Evolutionary conservation across 345 rosid species (phyloP).

Genomic region (Rhodamnia argentea): DNA sequence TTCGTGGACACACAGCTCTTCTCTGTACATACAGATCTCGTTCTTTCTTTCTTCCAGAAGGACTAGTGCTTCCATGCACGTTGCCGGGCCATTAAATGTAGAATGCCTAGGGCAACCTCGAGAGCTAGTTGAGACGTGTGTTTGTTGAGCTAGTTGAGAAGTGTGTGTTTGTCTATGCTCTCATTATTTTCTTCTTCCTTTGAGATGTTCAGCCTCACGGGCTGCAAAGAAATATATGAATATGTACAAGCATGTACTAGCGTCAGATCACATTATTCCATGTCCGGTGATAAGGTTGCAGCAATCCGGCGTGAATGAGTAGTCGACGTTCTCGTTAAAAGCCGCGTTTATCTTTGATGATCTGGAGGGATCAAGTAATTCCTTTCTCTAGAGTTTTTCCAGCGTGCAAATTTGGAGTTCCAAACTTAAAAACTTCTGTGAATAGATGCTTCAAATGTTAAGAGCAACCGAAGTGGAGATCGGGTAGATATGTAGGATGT

Average conservation of each 20-base stretch:
- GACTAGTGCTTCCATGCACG: conserved; percentile 27
- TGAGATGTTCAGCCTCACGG: background rate
- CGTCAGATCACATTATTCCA: background rate
- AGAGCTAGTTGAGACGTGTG: background rate
- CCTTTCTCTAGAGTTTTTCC: background rate
- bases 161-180: background rate
- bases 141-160: background rate
- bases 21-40: conserved; percentile 92
- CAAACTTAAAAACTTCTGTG: background rate
- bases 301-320: background rate
- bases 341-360: background rate
- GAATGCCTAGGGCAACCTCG: conserved; percentile 4
- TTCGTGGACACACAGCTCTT: conserved; percentile 93
- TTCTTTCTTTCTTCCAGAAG: conserved; percentile 88
- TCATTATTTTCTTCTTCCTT: background rate
- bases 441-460: background rate
- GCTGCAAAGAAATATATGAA: background rate
- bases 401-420: background rate
- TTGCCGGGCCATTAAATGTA: background rate
- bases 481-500: background rate
- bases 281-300: background rate
- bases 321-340: background rate
- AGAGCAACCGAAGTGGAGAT: background rate
- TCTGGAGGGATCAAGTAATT: background rate
- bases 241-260: background rate